Conservation (phyloP, 2,329 filamentous ascomycete genomes). For the Harringtonia aguacate region DNA sequence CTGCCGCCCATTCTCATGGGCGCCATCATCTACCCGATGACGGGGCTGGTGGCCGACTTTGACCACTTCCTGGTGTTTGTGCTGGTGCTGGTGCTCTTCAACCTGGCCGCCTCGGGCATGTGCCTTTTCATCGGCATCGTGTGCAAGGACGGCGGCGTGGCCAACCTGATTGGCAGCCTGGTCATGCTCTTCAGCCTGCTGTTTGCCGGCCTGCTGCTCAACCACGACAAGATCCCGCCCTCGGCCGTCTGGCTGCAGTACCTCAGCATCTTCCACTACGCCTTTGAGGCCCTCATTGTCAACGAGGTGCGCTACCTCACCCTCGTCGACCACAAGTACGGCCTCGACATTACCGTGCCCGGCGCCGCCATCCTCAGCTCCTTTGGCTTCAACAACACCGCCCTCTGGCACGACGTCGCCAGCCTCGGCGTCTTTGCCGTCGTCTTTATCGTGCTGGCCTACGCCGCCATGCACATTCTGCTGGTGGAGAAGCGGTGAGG, state of each 20-base stretch:
- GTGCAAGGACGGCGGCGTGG: constrained; percentile 82
- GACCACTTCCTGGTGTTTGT: constrained; percentile 86
- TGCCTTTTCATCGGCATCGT: constrained; percentile 95
- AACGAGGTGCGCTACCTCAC: constrained; percentile 91
- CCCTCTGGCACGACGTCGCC: constrained; percentile 74
- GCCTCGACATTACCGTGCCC: constrained; percentile 90
- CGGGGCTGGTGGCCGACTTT: constrained; percentile 72
- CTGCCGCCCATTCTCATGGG: constrained; percentile 94
- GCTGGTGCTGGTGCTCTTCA: constrained; percentile 87
- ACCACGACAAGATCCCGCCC: constrained; percentile 83
- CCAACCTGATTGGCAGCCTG: constrained; percentile 84
- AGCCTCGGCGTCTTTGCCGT: constrained; percentile 75
- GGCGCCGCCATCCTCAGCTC: constrained; percentile 88
- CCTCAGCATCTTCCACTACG: constrained; percentile 96
- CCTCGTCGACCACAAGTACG: constrained; percentile 88
- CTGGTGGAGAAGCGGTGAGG: constrained; percentile 72
- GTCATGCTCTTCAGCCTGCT: constrained; percentile 96
- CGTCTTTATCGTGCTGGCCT: constrained; percentile 78
- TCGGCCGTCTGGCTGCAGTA: constrained; percentile 83
- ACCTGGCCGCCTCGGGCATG: constrained; percentile 84
- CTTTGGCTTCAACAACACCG: constrained; percentile 85
- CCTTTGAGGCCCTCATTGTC: constrained; percentile 90
- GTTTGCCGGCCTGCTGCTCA: constrained; percentile 87
- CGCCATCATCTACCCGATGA: constrained; percentile 96
- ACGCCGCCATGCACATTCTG: constrained; percentile 84